Conservation (phyloP, 2,329 filamentous ascomycete species). For the Colletotrichum falcatum region DNA sequence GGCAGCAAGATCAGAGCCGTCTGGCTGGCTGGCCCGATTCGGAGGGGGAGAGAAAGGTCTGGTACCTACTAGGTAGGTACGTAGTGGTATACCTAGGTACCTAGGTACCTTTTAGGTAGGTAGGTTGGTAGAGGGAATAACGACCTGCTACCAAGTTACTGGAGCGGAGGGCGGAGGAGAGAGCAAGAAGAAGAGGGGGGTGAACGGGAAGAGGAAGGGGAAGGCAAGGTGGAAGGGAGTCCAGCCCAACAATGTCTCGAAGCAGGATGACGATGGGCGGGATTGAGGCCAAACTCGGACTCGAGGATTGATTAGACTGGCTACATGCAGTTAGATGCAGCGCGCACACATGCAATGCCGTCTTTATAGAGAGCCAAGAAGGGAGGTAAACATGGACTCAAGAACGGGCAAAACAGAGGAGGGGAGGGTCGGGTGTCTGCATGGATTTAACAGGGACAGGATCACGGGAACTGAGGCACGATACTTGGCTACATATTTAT, state of each 20-base stretch:
- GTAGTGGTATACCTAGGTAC: no score
- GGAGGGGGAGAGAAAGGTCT: constrained; percentile 10
- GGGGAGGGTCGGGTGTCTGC: not conserved
- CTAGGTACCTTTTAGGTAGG: no score
- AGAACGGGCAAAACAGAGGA: constrained; percentile 1
- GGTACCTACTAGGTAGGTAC: no score
- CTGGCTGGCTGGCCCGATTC: constrained; percentile 5
- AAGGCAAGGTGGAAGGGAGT: not conserved
- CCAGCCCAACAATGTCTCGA: not conserved
- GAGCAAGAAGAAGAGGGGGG: not conserved
- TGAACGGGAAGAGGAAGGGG: not conserved
- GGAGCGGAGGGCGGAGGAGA: not conserved
- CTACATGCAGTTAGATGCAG: not conserved
- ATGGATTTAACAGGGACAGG: not conserved
- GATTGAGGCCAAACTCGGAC: constrained; percentile 6
- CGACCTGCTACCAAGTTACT: not conserved
- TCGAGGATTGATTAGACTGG: not conserved
- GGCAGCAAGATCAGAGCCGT: not conserved
- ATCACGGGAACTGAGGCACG: not conserved
- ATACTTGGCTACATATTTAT: no score
- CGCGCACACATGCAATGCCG: not conserved
- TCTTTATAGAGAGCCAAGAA: constrained; percentile 10
- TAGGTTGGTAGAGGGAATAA: not conserved
- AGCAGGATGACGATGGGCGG: not conserved
- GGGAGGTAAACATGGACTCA: not conserved